phyloP scores from a whole-genome alignment of 768 basidiomycete species.

The Trametes elegans region DNA sequence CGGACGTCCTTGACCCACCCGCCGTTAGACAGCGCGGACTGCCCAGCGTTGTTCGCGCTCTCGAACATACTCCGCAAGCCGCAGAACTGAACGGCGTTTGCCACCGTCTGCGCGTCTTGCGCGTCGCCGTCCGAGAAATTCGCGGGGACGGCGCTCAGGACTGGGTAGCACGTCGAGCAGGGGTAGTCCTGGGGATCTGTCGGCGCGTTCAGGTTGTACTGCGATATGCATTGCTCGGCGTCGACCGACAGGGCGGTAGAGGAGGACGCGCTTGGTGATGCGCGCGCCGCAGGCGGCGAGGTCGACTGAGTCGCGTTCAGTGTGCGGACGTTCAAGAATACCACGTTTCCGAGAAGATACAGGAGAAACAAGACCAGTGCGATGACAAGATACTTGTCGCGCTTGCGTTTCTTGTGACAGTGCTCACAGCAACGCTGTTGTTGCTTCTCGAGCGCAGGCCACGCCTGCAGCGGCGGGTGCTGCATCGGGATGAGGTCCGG shows the following conservation, averaged over 20 bases:
- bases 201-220: slow-evolving; percentile 46
- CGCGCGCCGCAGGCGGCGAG: neutral
- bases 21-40: slow-evolving; percentile 38
- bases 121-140: slow-evolving; percentile 31
- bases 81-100: slow-evolving; percentile 46
- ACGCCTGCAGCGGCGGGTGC: slow-evolving; percentile 28
- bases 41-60: slow-evolving; percentile 35
- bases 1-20: slow-evolving; percentile 45
- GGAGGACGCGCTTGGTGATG: slow-evolving; percentile 26
- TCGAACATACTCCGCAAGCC: slow-evolving; percentile 44
- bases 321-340: slow-evolving; percentile 39
- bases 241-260: slow-evolving; percentile 35
- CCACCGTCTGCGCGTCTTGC: slow-evolving; percentile 33
- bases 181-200: slow-evolving; percentile 43
- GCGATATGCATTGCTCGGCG: slow-evolving; percentile 43
- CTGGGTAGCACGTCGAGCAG: slow-evolving; percentile 44
- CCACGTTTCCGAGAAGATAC: slow-evolving; percentile 40
- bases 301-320: slow-evolving; percentile 2
- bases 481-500: slow-evolving; percentile 28
- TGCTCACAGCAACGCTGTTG: slow-evolving; percentile 31
- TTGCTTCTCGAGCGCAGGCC: slow-evolving; percentile 41
- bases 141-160: slow-evolving; percentile 39
- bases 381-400: slow-evolving; percentile 30
- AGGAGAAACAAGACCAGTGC: slow-evolving; percentile 41
- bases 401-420: slow-evolving; percentile 30